phyloP scores from a whole-genome alignment of 225 moss, liverwort and hornwort genomes.

The Straminergon stramineum region DNA sequence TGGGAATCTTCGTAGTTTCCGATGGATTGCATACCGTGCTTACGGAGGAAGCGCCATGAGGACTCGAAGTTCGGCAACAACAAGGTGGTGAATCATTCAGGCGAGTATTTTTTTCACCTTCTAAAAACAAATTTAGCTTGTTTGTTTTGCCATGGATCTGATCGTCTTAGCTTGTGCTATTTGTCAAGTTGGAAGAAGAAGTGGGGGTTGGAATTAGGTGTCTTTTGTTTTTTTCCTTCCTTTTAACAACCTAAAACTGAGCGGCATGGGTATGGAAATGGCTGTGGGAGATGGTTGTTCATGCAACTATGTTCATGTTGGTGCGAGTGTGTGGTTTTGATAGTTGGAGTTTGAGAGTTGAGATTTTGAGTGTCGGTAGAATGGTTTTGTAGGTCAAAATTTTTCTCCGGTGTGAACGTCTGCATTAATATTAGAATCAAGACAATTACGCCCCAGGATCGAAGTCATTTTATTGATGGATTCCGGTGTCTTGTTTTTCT shows the following conservation, averaged over 20 bases:
- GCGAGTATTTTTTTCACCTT: neutral
- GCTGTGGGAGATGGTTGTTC: neutral
- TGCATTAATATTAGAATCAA: neutral
- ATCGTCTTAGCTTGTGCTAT: neutral
- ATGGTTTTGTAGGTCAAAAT: neutral
- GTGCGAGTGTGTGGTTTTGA: neutral
- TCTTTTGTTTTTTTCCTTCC: neutral
- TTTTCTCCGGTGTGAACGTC: neutral
- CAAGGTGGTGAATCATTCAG: constrained; percentile 33
- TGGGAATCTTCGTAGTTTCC: neutral
- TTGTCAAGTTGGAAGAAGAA: neutral
- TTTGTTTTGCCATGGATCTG: neutral
- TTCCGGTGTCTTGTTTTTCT: neutral
- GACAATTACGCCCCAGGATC: neutral
- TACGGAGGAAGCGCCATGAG: constrained; percentile 10
- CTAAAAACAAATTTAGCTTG: neutral
- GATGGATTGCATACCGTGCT: constrained; percentile 45
- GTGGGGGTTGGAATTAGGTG: neutral
- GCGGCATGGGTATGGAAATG: neutral
- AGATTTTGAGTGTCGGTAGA: constrained; percentile 3
- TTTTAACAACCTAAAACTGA: neutral
- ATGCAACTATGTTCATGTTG: neutral
- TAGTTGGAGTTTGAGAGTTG: neutral
- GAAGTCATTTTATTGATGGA: neutral
- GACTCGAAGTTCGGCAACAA: constrained; percentile 13